These are phyloP conservation scores for Aquilaria malaccensis DNA, from an alignment of 345 rosid species.

Conservation along the genomic window DNA sequence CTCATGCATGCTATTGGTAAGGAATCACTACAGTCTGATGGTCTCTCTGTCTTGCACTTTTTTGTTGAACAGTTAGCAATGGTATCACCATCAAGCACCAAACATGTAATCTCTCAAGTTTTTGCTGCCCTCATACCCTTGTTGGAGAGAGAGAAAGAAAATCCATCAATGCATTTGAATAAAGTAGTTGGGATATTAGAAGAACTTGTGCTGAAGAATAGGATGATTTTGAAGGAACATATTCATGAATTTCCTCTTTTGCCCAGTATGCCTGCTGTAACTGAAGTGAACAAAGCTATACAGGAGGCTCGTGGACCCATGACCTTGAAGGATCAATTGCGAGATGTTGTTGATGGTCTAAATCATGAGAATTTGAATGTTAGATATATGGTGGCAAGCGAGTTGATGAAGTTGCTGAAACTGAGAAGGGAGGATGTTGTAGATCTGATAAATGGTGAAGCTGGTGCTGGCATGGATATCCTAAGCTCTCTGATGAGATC, in stretches of 20 bases:
- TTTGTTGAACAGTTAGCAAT: slow-evolving; percentile 67
- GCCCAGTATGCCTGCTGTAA: slow-evolving; percentile 69
- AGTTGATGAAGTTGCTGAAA: slow-evolving; percentile 80
- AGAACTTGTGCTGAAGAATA: slow-evolving; percentile 84
- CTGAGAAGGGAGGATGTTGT: slow-evolving; percentile 64
- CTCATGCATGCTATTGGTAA: slow-evolving; percentile 87
- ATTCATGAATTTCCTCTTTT: slow-evolving; percentile 84
- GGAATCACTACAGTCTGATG: slow-evolving; percentile 81
- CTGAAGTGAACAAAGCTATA: slow-evolving; percentile 80
- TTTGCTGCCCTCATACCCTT: slow-evolving; percentile 94
- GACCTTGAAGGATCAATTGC: slow-evolving; percentile 81
- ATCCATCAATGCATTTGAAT: slow-evolving; percentile 36
- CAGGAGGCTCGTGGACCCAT: slow-evolving; percentile 87
- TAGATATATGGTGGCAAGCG: slow-evolving; percentile 93
- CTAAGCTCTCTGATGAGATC: slow-evolving; percentile 79
- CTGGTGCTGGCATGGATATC: slow-evolving; percentile 68
- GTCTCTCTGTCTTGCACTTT: slow-evolving; percentile 80
- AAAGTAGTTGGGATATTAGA: slow-evolving; percentile 78
- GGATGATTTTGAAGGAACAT: slow-evolving; percentile 70
- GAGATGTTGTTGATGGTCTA: slow-evolving; percentile 69
- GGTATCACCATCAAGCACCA: slow-evolving; percentile 77
- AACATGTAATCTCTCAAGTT: slow-evolving; percentile 85
- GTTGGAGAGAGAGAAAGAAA: slow-evolving; percentile 69
- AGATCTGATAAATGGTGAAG: slow-evolving; percentile 68
- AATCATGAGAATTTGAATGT: slow-evolving; percentile 95